Evolutionary conservation across 169 alveolate genomes (phyloP).

Genomic region (Plasmodium fragile): DNA sequence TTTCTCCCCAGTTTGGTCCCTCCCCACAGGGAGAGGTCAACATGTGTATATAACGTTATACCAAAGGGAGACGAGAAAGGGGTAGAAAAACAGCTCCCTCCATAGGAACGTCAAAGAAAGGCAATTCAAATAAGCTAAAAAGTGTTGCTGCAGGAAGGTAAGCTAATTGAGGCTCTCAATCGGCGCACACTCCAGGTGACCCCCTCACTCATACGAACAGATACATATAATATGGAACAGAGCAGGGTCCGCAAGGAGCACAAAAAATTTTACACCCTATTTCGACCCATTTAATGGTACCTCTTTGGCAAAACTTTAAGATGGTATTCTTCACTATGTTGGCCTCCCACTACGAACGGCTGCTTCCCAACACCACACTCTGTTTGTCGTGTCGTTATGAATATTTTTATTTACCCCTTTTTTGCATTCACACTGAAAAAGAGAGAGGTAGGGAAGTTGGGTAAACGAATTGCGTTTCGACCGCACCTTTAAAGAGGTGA

Average conservation of each 20-base stretch:
- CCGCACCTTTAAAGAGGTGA: neutral
- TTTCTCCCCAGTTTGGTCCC: neutral
- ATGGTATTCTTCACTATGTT: neutral
- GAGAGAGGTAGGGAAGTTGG: neutral
- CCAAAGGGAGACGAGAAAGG: neutral
- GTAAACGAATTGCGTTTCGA: neutral
- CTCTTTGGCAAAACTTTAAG: neutral
- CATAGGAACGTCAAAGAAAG: neutral
- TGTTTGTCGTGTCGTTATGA: neutral
- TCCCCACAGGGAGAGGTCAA: neutral
- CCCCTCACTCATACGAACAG: neutral
- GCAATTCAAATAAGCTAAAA: neutral
- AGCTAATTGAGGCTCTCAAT: neutral
- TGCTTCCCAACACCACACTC: neutral
- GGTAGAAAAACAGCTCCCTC: neutral
- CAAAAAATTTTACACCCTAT: neutral
- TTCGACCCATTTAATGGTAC: neutral
- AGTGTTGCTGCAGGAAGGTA: neutral
- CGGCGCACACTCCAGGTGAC: neutral
- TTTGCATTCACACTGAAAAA: neutral
- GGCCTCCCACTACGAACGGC: neutral
- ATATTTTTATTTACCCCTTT: neutral
- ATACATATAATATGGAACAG: neutral
- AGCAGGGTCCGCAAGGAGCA: neutral
- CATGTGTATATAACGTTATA: neutral